These are phyloP conservation scores for Tulasnella sp. DNA, from an alignment of 768 basidiomycete species.

Conservation along the genomic window DNA sequence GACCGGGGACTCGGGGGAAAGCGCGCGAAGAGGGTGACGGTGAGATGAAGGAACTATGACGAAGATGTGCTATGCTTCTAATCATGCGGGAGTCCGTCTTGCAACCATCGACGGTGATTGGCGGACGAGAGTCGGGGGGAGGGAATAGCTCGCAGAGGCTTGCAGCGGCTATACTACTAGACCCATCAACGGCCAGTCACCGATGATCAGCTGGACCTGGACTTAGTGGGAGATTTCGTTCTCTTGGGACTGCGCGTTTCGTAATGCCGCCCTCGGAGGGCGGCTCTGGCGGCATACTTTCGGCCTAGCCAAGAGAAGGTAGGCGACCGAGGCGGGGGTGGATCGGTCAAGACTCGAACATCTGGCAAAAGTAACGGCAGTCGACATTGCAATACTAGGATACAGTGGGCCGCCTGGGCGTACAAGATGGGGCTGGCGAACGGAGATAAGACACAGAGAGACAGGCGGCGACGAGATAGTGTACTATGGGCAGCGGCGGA, in stretches of 20 bases:
- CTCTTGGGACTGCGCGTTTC: no score
- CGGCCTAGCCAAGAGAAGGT: neutral
- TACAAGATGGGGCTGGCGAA: neutral
- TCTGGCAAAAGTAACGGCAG: neutral
- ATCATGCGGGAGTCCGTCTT: neutral
- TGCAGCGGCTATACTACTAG: neutral
- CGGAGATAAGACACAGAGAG: slow-evolving; percentile 14
- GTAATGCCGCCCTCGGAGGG: neutral
- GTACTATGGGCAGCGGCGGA: slow-evolving; percentile 2
- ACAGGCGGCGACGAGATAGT: neutral
- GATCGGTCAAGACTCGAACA: neutral
- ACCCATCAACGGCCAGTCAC: neutral
- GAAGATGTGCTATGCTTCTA: neutral
- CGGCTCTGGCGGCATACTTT: neutral
- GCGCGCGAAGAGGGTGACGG: neutral
- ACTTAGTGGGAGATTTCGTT: neutral
- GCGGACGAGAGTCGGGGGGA: neutral
- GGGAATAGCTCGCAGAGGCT: neutral
- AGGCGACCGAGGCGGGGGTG: neutral
- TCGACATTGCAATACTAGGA: slow-evolving; percentile 21
- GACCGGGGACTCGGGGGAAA: neutral
- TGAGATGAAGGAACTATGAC: neutral
- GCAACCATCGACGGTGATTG: neutral
- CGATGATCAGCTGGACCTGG: neutral
- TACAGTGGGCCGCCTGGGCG: slow-evolving; percentile 20